Evolutionary conservation across 2,329 filamentous ascomycete species (phyloP).

Genomic region (Fusarium sp.): DNA sequence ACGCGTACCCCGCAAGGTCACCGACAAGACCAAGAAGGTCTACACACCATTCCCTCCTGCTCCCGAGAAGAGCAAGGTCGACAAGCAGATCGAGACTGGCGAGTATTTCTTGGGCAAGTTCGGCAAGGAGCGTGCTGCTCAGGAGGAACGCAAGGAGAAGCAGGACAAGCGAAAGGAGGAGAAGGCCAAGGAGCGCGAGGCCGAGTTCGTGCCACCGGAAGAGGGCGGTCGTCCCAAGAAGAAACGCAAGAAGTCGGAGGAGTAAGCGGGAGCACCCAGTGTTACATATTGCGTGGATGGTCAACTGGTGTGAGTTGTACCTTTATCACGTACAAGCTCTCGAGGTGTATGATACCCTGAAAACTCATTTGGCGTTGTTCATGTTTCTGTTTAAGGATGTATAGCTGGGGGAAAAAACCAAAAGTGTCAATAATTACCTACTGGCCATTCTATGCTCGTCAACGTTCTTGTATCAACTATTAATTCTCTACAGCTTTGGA

Average conservation of each 20-base stretch:
- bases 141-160: conserved; percentile 82
- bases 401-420: conserved; percentile 19
- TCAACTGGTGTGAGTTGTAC: conserved; percentile 37
- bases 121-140: conserved; percentile 83
- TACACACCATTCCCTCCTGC: conserved; percentile 98
- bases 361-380: conserved; percentile 40
- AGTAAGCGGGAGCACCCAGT: conserved; percentile 38
- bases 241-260: conserved; percentile 66
- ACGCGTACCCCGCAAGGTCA: conserved; percentile 82
- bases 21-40: conserved; percentile 90
- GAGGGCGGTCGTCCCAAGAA: conserved; percentile 73
- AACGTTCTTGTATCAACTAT: neutral
- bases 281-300: conserved; percentile 27
- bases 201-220: conserved; percentile 86
- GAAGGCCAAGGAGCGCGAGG: conserved; percentile 83
- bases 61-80: conserved; percentile 98
- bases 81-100: conserved; percentile 96
- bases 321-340: conserved; percentile 31
- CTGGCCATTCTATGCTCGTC: neutral
- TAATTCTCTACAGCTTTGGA: conserved; percentile 52
- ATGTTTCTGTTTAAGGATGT: conserved; percentile 28
- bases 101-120: conserved; percentile 96
- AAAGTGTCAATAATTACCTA: conserved; percentile 9
- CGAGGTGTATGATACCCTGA: conserved; percentile 45
- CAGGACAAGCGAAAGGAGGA: conserved; percentile 89